These are phyloP conservation scores for Elongisporangium prolatum DNA, from an alignment of 352 stramenopile species.

Conservation along the genomic window DNA sequence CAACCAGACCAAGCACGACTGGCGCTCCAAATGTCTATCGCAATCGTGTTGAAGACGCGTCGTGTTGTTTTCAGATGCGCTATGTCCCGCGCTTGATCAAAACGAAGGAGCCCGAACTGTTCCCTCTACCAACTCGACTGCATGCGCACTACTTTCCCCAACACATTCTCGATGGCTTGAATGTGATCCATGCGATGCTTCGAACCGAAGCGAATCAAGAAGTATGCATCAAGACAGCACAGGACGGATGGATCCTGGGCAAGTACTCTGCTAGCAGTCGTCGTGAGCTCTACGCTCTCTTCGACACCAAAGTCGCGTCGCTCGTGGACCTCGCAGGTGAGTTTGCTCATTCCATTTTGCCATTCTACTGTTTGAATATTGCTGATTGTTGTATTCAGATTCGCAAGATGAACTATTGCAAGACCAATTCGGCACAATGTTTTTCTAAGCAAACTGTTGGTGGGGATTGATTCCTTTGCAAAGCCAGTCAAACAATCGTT, in stretches of 20 bases:
- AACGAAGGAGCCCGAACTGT: constrained; percentile 41
- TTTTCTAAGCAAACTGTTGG: constrained; percentile 36
- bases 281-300: constrained; percentile 54
- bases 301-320: constrained; percentile 58
- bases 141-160: constrained; percentile 42
- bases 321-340: constrained; percentile 48
- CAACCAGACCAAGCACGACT: background rate
- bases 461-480: too few species aligned
- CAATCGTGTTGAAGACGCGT: constrained; percentile 43
- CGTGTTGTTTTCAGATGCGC: constrained; percentile 28
- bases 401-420: constrained; percentile 35
- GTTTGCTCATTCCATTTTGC: constrained; percentile 2
- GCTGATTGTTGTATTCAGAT: constrained; percentile 20
- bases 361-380: background rate
- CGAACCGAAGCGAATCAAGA: constrained; percentile 28
- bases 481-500: too few species aligned
- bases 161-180: constrained; percentile 29
- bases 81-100: constrained; percentile 51
- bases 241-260: constrained; percentile 51
- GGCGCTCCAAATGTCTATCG: constrained; percentile 26
- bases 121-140: constrained; percentile 35
- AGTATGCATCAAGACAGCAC: constrained; percentile 47
- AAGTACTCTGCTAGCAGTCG: constrained; percentile 39
- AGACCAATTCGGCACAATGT: constrained; percentile 52
- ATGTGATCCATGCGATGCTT: constrained; percentile 35